Evolutionary conservation across 495 filamentous ascomycete genomes (phyloP).

Genomic region (Tuber calosporum): DNA sequence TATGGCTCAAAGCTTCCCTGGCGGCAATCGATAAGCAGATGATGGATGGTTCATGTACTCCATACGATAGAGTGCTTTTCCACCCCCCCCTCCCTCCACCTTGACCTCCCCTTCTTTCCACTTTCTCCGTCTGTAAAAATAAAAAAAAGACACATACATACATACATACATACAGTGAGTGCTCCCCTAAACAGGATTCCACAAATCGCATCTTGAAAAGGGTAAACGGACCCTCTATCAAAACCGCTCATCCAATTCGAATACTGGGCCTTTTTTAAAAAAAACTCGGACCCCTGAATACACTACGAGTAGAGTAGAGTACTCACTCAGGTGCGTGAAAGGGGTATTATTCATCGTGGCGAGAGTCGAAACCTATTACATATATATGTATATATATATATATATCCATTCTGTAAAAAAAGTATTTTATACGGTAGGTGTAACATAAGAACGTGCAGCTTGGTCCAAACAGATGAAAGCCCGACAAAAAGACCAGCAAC

Average conservation of each 20-base stretch:
- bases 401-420: not conserved
- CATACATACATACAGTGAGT: not conserved
- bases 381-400: not conserved
- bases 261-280: not conserved
- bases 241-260: not conserved
- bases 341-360: not conserved
- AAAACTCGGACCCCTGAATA: constrained; percentile 1
- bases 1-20: not conserved
- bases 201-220: not conserved
- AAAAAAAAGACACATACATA: not conserved
- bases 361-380: not conserved
- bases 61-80: not conserved
- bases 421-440: not conserved
- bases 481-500: not conserved
- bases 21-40: not conserved
- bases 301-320: too few species aligned
- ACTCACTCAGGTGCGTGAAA: too few species aligned
- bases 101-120: not conserved
- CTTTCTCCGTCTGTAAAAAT: not conserved
- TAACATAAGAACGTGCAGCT: not conserved
- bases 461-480: not conserved
- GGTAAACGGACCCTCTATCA: not conserved
- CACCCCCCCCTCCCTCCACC: not conserved
- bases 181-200: not conserved
- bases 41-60: constrained; percentile 1